Evolutionary conservation across 768 basidiomycete species (phyloP).

Genomic region (Lenzites betulinus): DNA sequence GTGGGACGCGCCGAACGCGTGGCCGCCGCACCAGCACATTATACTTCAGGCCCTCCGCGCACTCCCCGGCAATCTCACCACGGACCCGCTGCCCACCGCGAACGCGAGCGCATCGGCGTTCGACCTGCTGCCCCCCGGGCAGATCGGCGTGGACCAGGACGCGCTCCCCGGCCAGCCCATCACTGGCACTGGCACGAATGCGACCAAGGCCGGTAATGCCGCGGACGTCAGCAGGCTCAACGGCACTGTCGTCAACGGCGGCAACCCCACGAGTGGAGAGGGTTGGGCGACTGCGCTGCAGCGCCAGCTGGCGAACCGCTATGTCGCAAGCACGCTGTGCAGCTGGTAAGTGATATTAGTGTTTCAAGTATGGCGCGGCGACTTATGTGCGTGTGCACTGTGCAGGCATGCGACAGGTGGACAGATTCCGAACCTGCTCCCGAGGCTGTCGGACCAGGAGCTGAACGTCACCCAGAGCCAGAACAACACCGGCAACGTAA

Average conservation of each 20-base stretch:
- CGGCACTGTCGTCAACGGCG: slow-evolving; percentile 66
- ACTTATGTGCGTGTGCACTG: neutral
- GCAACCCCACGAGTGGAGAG: slow-evolving; percentile 59
- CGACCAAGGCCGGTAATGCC: slow-evolving; percentile 50
- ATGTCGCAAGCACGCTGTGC: slow-evolving; percentile 80
- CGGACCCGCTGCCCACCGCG: slow-evolving; percentile 53
- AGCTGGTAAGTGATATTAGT: slow-evolving; percentile 64
- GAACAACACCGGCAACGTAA: slow-evolving; percentile 72
- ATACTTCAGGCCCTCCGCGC: slow-evolving; percentile 72
- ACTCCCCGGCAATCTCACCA: slow-evolving; percentile 72
- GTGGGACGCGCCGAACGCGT: slow-evolving; percentile 90
- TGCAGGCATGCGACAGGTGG: slow-evolving; percentile 86
- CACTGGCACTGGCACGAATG: slow-evolving; percentile 43
- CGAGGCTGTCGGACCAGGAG: slow-evolving; percentile 67
- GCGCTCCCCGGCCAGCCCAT: slow-evolving; percentile 71
- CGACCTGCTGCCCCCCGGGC: slow-evolving; percentile 72
- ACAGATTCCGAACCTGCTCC: slow-evolving; percentile 67
- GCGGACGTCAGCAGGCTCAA: slow-evolving; percentile 63
- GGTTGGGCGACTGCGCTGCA: slow-evolving; percentile 65
- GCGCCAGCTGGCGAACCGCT: slow-evolving; percentile 83
- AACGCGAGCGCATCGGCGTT: slow-evolving; percentile 57
- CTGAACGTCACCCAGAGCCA: slow-evolving; percentile 69
- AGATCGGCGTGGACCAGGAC: slow-evolving; percentile 73
- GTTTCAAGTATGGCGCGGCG: neutral
- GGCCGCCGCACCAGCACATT: slow-evolving; percentile 88